Evolutionary conservation across 352 stramenopile genomes (phyloP).

Genomic region (Albugo candida): DNA sequence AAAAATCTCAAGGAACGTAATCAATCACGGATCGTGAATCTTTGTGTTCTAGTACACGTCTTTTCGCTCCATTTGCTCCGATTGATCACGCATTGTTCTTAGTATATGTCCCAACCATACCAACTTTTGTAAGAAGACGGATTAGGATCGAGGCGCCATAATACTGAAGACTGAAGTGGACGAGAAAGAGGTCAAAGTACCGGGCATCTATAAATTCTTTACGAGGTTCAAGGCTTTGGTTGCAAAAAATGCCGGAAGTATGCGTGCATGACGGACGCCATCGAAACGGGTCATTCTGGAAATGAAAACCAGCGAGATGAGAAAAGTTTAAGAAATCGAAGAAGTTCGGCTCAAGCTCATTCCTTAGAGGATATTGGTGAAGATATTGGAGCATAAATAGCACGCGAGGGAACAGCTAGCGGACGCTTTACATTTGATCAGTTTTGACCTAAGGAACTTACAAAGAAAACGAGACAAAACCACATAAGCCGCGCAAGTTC

Average conservation of each 20-base stretch:
- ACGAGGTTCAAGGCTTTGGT: slow-evolving; percentile 88
- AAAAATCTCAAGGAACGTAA: too few relatives aligned
- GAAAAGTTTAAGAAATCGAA: slow-evolving; percentile 76
- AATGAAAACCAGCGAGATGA: slow-evolving; percentile 69
- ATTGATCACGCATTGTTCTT: too few relatives aligned
- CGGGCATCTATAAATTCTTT: slow-evolving; percentile 84
- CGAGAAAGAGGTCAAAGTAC: slow-evolving; percentile 85
- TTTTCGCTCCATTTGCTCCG: too few relatives aligned
- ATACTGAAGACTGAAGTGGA: slow-evolving; percentile 75
- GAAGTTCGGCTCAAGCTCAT: slow-evolving; percentile 86
- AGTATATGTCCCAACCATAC: too few relatives aligned
- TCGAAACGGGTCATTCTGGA: slow-evolving; percentile 66
- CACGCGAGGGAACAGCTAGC: slow-evolving; percentile 87
- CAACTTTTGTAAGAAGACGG: too few relatives aligned
- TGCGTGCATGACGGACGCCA: slow-evolving; percentile 80
- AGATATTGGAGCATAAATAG: slow-evolving; percentile 83
- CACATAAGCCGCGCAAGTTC: slow-evolving; percentile 85
- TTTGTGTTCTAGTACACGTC: too few relatives aligned
- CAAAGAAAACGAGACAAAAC: slow-evolving; percentile 91
- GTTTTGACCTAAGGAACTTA: slow-evolving; percentile 94
- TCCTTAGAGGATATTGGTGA: slow-evolving; percentile 79
- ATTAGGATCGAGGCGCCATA: slow-evolving; percentile 74
- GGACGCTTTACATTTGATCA: slow-evolving; percentile 87
- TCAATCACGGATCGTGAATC: too few relatives aligned
- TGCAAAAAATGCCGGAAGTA: slow-evolving; percentile 77